Percentiles rank a stretch among this genome's conserved stretches.
Conservation (phyloP, 2,329 filamentous ascomycete species). For the Aspergillus ochraceus region DNA sequence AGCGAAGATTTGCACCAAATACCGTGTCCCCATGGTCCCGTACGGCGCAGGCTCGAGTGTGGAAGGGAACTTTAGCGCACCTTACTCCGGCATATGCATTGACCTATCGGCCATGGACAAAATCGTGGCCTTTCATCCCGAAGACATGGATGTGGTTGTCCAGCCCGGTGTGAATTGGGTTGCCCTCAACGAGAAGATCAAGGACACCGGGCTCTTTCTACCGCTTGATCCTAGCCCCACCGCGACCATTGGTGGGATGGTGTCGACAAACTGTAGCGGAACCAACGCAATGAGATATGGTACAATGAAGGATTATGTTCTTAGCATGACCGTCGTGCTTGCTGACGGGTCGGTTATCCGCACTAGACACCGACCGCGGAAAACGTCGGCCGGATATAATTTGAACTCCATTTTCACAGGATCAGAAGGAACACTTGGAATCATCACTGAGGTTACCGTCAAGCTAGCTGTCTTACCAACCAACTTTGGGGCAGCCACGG, state of each 20-base stretch:
- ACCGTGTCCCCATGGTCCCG: constrained; percentile 69
- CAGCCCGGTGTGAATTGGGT: constrained; percentile 87
- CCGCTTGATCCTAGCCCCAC: constrained; percentile 77
- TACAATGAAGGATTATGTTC: constrained; percentile 73
- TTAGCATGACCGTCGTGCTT: constrained; percentile 69
- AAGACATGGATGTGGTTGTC: constrained; percentile 79
- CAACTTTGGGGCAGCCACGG: constrained; percentile 62
- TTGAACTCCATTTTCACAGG: constrained; percentile 66
- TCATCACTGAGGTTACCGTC: constrained; percentile 68
- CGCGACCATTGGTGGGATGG: constrained; percentile 55
- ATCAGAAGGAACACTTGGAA: constrained; percentile 66
- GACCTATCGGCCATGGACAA: constrained; percentile 84
- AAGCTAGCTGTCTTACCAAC: constrained; percentile 64
- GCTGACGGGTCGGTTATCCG: constrained; percentile 68
- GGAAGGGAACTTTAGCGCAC: constrained; percentile 83
- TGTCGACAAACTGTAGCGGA: constrained; percentile 64
- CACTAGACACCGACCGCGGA: constrained; percentile 53
- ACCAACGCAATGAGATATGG: constrained; percentile 65
- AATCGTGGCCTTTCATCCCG: constrained; percentile 72
- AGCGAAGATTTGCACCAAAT: constrained; percentile 69
- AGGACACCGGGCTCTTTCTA: constrained; percentile 75
- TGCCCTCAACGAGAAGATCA: constrained; percentile 71
- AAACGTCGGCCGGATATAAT: constrained; percentile 68
- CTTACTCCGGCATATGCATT: constrained; percentile 78
- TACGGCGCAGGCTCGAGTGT: constrained; percentile 81